A percentile compares a stretch with the other conserved stretches of the same genome.
These are phyloP conservation scores for Raddia guianensis DNA, from an alignment of 176 grass and related monocot genomes.

Conservation along the genomic window DNA sequence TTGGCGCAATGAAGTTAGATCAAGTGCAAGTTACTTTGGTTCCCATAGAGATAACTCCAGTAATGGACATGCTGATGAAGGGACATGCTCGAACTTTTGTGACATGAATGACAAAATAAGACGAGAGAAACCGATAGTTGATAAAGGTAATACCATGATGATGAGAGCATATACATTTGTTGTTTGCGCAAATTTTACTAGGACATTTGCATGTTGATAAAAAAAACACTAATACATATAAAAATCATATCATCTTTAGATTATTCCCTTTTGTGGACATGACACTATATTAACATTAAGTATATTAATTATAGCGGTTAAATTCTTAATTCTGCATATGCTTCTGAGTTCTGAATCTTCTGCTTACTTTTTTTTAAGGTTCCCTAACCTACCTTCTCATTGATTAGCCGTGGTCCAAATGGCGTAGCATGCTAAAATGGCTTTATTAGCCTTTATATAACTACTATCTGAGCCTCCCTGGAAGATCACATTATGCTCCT, in stretches of 20 bases:
- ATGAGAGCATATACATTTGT: neutral
- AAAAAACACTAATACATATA: neutral
- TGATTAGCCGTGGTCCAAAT: neutral
- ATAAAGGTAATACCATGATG: constrained; percentile 17
- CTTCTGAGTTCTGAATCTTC: neutral
- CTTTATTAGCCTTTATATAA: neutral
- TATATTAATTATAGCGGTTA: neutral
- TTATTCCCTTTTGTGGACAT: neutral
- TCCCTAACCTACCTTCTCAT: too few relatives aligned
- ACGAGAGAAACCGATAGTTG: neutral
- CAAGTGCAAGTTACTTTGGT: constrained; percentile 5
- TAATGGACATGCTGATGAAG: constrained; percentile 23
- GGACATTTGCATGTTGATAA: neutral
- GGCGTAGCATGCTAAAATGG: neutral
- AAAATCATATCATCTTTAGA: neutral
- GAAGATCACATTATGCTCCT: neutral
- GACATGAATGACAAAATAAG: constrained; percentile 28
- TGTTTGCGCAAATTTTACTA: neutral
- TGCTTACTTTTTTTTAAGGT: neutral
- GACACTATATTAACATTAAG: neutral
- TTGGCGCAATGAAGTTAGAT: neutral
- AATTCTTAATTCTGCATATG: neutral
- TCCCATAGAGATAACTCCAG: constrained; percentile 22
- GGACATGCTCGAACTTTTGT: constrained; percentile 31
- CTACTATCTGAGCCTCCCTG: neutral